phyloP scores from a whole-genome alignment of 2,329 filamentous ascomycete genomes.

The Sarocladium kiliense region DNA sequence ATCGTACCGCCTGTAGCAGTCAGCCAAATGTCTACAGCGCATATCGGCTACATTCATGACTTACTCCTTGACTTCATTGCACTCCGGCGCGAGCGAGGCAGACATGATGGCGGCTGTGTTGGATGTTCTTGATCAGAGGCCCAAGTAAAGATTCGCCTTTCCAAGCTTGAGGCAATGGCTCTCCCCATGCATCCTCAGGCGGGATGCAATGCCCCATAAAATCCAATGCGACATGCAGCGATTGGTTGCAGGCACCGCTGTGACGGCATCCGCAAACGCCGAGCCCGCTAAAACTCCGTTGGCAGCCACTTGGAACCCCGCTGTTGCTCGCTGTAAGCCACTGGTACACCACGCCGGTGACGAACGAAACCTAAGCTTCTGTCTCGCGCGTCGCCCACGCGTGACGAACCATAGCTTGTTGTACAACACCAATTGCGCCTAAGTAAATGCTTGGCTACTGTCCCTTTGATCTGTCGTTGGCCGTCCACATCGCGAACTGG shows the following conservation, averaged over 20 bases:
- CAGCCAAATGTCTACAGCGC: neutral
- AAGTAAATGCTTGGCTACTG: too few relatives aligned
- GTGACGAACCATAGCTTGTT: neutral
- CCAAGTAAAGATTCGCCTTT: neutral
- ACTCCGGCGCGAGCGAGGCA: slow-evolving; percentile 88
- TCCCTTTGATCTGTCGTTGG: too few relatives aligned
- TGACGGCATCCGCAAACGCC: neutral
- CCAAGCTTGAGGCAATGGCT: too few relatives aligned
- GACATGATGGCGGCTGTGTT: slow-evolving; percentile 58
- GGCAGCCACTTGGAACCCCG: neutral
- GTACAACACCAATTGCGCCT: neutral
- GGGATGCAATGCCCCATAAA: neutral
- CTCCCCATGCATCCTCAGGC: neutral
- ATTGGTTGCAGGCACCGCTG: neutral
- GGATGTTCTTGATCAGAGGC: too few relatives aligned
- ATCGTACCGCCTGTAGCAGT: slow-evolving; percentile 73
- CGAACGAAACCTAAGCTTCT: neutral
- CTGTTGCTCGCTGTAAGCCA: neutral
- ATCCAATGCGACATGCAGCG: neutral
- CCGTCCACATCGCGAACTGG: too few relatives aligned
- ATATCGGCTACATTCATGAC: slow-evolving; percentile 22
- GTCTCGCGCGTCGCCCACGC: neutral
- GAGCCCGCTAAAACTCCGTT: neutral
- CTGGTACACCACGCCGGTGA: neutral
- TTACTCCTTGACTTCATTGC: slow-evolving; percentile 93